Conservation (phyloP, 768 basidiomycete genomes). For the Russula brevipes region DNA sequence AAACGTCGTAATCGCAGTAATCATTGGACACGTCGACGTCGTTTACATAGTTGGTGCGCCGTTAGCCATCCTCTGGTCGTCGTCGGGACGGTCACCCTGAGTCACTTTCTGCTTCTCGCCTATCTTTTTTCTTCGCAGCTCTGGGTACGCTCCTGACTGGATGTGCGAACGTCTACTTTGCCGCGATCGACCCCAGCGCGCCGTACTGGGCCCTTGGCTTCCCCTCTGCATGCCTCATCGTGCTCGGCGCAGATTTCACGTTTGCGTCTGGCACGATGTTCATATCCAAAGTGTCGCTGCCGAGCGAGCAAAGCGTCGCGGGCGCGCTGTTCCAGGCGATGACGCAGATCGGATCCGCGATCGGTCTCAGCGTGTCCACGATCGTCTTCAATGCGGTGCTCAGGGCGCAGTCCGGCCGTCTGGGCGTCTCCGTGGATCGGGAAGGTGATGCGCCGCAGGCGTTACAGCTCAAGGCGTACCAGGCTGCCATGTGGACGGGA, state of each 20-base stretch:
- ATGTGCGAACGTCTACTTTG: slow-evolving; percentile 58
- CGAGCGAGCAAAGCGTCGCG: slow-evolving; percentile 69
- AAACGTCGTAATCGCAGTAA: slow-evolving; percentile 59
- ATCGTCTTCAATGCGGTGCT: slow-evolving; percentile 62
- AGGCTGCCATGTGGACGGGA: slow-evolving; percentile 58
- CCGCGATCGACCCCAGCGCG: slow-evolving; percentile 50
- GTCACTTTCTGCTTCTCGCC: too few relatives aligned
- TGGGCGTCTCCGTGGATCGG: slow-evolving; percentile 33
- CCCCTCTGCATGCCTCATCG: slow-evolving; percentile 56
- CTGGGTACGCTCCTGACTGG: slow-evolving; percentile 56
- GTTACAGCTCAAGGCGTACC: slow-evolving; percentile 50
- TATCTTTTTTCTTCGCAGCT: slow-evolving; percentile 30
- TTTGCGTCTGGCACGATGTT: slow-evolving; percentile 70
- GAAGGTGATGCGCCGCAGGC: slow-evolving; percentile 30
- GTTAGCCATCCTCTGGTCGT: background rate
- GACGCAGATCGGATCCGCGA: slow-evolving; percentile 67
- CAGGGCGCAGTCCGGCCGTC: slow-evolving; percentile 29
- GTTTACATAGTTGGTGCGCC: slow-evolving; percentile 51
- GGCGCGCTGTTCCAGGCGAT: slow-evolving; percentile 77
- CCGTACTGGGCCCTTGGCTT: slow-evolving; percentile 76
- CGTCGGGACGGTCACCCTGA: background rate
- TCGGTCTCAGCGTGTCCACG: slow-evolving; percentile 67
- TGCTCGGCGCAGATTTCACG: slow-evolving; percentile 75
- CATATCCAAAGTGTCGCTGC: slow-evolving; percentile 59
- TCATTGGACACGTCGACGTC: slow-evolving; percentile 51